A percentile compares a stretch with the other conserved stretches of the same genome.
Conservation (phyloP, 202 grass and related monocot species). For the Cymbopogon flexuosus region DNA sequence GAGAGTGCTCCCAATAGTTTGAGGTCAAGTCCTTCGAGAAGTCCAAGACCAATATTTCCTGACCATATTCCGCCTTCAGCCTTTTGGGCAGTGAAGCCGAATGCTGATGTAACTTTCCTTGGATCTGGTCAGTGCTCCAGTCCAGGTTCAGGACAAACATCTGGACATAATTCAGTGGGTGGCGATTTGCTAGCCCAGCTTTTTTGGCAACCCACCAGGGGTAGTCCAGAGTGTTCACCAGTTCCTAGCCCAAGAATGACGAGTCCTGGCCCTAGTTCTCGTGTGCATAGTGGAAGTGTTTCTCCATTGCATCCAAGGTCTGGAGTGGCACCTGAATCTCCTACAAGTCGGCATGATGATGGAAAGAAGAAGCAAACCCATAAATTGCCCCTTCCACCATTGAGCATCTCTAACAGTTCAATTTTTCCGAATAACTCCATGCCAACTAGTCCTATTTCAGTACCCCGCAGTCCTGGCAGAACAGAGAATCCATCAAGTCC, state of each 20-base stretch:
- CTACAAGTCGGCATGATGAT: conserved; percentile 58
- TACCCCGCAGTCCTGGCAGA: conserved; percentile 45
- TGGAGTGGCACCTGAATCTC: conserved; percentile 85
- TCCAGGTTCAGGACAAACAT: conserved; percentile 96
- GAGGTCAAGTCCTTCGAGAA: conserved; percentile 91
- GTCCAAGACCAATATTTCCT: conserved; percentile 74
- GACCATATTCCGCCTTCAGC: conserved; percentile 84
- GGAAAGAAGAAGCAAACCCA: conserved; percentile 91
- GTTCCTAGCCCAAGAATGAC: conserved; percentile 94
- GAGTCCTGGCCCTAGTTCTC: conserved; percentile 86
- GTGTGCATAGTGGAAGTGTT: conserved; percentile 88
- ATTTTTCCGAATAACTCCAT: conserved; percentile 67
- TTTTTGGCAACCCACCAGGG: conserved; percentile 84
- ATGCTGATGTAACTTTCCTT: conserved; percentile 67
- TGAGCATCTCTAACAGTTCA: conserved; percentile 53
- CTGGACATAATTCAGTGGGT: conserved; percentile 95
- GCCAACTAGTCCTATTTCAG: conserved; percentile 57
- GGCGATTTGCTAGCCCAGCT: conserved; percentile 83
- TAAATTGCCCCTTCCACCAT: conserved; percentile 74
- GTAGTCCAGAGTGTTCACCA: conserved; percentile 89
- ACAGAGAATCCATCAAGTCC: conserved; percentile 69
- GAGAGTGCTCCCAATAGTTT: conserved; percentile 91
- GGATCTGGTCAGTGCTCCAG: conserved; percentile 96
- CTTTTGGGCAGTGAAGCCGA: conserved; percentile 69
- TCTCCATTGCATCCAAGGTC: conserved; percentile 88